phyloP scores from a whole-genome alignment of 805 yeast genomes.

The Candida fluviatilis region DNA sequence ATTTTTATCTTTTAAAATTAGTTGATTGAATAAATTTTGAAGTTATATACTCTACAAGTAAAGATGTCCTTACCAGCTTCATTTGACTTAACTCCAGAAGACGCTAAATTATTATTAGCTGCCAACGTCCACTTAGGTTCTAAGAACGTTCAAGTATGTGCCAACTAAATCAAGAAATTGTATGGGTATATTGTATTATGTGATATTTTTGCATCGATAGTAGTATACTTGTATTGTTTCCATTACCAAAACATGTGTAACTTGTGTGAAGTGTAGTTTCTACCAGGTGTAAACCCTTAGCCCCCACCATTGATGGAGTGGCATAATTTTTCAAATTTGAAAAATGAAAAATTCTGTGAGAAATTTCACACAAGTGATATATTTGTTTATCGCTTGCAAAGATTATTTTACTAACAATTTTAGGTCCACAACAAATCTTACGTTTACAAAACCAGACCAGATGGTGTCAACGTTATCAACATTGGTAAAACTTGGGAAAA shows the following conservation, averaged over 20 bases:
- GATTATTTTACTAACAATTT: conserved; percentile 17
- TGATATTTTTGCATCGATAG: too few species aligned
- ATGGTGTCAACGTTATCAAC: conserved; percentile 98
- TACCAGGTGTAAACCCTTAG: too few species aligned
- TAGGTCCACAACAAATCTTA: conserved; percentile 95
- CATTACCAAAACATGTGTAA: too few species aligned
- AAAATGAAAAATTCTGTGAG: too few species aligned
- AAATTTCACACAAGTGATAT: neutral
- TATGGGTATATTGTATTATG: neutral
- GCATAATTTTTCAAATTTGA: too few species aligned
- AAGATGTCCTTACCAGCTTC: conserved; percentile 82
- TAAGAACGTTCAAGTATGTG: conserved; percentile 97
- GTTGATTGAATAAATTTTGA: conserved; percentile 1
- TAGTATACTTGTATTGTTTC: too few species aligned
- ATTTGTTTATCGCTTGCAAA: neutral
- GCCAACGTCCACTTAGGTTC: conserved; percentile 99
- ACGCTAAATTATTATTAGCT: conserved; percentile 98
- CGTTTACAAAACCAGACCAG: conserved; percentile 98
- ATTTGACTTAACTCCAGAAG: conserved; percentile 93
- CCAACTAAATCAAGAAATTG: neutral
- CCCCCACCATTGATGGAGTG: too few species aligned
- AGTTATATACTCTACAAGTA: conserved; percentile 4
- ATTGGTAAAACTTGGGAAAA: conserved; percentile 99
- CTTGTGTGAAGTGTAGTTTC: too few species aligned
- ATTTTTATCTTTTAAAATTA: conserved; percentile 1